phyloP scores from a whole-genome alignment of 768 basidiomycete species.

The Kwoniella mangroviensis region DNA sequence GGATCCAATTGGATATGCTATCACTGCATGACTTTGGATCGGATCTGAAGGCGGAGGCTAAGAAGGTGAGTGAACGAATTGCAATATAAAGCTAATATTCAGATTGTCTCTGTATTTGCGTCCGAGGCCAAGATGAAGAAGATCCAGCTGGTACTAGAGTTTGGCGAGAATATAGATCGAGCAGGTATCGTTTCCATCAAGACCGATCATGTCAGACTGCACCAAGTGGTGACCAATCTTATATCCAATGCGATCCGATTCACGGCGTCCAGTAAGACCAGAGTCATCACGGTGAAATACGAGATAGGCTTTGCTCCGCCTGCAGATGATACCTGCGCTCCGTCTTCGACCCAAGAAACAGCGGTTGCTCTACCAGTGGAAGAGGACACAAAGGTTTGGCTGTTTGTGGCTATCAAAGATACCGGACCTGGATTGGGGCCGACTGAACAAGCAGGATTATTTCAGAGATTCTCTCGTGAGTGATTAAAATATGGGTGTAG shows the following conservation, averaged over 20 bases:
- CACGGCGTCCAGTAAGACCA: constrained; percentile 36
- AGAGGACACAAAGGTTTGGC: constrained; percentile 31
- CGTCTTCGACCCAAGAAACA: background rate
- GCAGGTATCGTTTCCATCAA: constrained; percentile 10
- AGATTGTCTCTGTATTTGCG: constrained; percentile 51
- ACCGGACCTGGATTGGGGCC: constrained; percentile 52
- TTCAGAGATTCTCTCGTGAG: constrained; percentile 46
- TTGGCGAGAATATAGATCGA: constrained; percentile 35
- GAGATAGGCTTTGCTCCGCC: constrained; percentile 44
- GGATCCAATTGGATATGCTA: constrained; percentile 50
- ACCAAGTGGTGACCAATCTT: constrained; percentile 49
- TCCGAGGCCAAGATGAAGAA: constrained; percentile 44
- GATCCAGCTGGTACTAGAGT: constrained; percentile 43
- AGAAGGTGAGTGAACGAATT: constrained; percentile 30
- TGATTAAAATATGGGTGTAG: background rate
- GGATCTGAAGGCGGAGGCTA: constrained; percentile 37
- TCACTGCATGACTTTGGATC: constrained; percentile 37
- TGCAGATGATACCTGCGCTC: constrained; percentile 26
- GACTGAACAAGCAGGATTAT: constrained; percentile 41
- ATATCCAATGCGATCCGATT: constrained; percentile 54
- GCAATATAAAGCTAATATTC: background rate
- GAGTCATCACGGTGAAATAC: constrained; percentile 38
- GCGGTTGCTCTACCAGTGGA: constrained; percentile 7
- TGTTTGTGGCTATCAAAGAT: constrained; percentile 47
- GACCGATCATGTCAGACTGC: constrained; percentile 35